These are phyloP conservation scores for Sporothrix globosa DNA, from an alignment of 2,329 filamentous ascomycete genomes.

Conservation along the genomic window DNA sequence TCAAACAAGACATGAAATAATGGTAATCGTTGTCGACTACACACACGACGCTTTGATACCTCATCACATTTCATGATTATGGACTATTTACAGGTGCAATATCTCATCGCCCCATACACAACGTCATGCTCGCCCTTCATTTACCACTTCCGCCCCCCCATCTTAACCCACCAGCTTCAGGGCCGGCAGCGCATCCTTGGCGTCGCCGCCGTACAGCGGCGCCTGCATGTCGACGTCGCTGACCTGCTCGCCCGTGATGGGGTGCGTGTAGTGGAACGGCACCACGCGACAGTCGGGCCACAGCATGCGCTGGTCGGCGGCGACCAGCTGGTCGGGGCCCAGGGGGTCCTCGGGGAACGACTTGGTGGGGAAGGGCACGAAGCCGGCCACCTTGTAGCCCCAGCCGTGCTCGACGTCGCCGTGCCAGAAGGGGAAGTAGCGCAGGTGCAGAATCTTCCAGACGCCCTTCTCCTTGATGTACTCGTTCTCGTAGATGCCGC, in stretches of 20 bases:
- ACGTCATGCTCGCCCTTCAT: too few relatives aligned
- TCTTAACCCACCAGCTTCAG: constrained; percentile 44
- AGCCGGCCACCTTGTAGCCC: constrained; percentile 57
- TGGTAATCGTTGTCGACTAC: too few relatives aligned
- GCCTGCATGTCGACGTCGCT: constrained; percentile 54
- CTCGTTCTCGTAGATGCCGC: constrained; percentile 62
- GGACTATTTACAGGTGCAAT: too few relatives aligned
- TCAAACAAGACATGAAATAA: too few relatives aligned
- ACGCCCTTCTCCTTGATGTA: constrained; percentile 59
- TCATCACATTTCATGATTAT: too few relatives aligned
- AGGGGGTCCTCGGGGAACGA: constrained; percentile 55
- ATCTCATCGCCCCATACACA: too few relatives aligned
- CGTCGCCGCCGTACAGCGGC: constrained; percentile 50
- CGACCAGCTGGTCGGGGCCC: constrained; percentile 56
- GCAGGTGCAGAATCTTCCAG: constrained; percentile 59
- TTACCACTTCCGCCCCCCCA: background rate
- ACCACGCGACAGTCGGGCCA: constrained; percentile 61
- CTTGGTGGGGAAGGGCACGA: constrained; percentile 54
- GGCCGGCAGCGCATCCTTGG: constrained; percentile 47
- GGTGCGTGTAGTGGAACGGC: constrained; percentile 58
- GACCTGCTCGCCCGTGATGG: constrained; percentile 52
- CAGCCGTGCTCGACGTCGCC: constrained; percentile 57
- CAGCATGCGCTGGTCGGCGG: constrained; percentile 54
- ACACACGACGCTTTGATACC: too few relatives aligned
- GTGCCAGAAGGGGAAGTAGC: constrained; percentile 63